Evolutionary conservation across 1,139 yeast genomes (phyloP), one percentile per base, ranked within the genome.

Genomic region (Pichiaceae sp.): DNA sequence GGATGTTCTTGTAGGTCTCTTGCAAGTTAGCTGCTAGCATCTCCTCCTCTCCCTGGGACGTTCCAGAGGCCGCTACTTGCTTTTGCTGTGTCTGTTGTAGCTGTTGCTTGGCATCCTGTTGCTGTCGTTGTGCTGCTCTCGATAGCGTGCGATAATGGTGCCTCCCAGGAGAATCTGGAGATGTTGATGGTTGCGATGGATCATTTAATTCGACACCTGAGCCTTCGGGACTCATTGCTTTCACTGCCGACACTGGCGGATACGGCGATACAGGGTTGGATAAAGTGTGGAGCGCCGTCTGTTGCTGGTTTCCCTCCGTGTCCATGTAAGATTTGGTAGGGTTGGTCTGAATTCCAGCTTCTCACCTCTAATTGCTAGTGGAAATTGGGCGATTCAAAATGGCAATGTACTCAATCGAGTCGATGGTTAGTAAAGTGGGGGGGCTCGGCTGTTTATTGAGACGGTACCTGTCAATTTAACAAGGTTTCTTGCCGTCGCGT

Each of bases 1-100:
- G 78, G 35, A 81, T 80, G 39, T 72, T 66, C 48, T 78, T 78
- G 54, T 80, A 81, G 5, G 86, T 78, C 50, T 80, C 87, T 53
- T 81, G 85, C 23, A 80, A 56, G 49, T 79, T 79, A 3, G 81
- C 67, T 4, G 85, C 84, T 38, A 80, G 61, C 39, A 75, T 76
- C 46, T 78, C 87, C 53, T 80, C 86, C 51, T 79, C 84, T 41
- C 72, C 80, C 33, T 50, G 62, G 6, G 47, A 45, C 24, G 47
- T 53, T 30, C 47, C 56, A 34, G 51, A 59, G 24, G 9, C 12
- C 7, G 12, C 23, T 17, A 17, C 24, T n/a, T 3, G 53, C 54
- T 33, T 50, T 51, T 32, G 59, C 56, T 24, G 31, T 34, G 14
- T 17, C 17, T 27, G 37, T 33, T 27, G 30, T 18, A 25, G 33